phyloP scores from a whole-genome alignment of 2,329 filamentous ascomycete genomes.

The Penicillium italicum region DNA sequence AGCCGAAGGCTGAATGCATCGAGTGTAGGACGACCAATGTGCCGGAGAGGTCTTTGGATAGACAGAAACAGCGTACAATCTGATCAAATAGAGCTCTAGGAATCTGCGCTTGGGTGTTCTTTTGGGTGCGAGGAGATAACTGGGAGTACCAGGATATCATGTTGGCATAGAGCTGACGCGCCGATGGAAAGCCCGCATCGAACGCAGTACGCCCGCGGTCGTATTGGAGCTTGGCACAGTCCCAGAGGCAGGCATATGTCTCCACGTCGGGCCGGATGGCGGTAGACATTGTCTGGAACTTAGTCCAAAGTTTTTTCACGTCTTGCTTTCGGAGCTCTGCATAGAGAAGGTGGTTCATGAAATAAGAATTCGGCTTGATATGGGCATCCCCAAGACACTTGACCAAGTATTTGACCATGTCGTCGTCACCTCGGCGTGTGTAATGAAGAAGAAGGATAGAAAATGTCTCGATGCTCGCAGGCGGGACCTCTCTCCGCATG shows the following conservation, averaged over 20 bases:
- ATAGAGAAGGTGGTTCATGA: slow-evolving; percentile 75
- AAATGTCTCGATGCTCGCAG: slow-evolving; percentile 74
- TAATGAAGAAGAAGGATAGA: slow-evolving; percentile 71
- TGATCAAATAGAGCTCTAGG: slow-evolving; percentile 51
- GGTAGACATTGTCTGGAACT: slow-evolving; percentile 55
- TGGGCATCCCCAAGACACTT: slow-evolving; percentile 60
- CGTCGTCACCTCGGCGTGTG: slow-evolving; percentile 57
- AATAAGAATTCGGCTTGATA: slow-evolving; percentile 66
- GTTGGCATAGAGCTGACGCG: slow-evolving; percentile 46
- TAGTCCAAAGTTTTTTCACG: slow-evolving; percentile 51
- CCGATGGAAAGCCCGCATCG: slow-evolving; percentile 44
- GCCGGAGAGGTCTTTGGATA: slow-evolving; percentile 48
- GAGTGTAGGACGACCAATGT: slow-evolving; percentile 50
- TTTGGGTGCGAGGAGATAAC: slow-evolving; percentile 30
- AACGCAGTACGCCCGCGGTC: slow-evolving; percentile 48
- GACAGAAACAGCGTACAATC: slow-evolving; percentile 51
- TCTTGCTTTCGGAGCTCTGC: slow-evolving; percentile 61
- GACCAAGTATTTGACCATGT: slow-evolving; percentile 59
- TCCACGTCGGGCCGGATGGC: slow-evolving; percentile 61
- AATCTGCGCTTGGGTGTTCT: slow-evolving; percentile 37
- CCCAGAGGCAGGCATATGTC: slow-evolving; percentile 67
- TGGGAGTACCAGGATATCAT: slow-evolving; percentile 48
- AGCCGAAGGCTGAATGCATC: slow-evolving; percentile 43
- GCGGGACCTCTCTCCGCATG: slow-evolving; percentile 46
- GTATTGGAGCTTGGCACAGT: slow-evolving; percentile 48